Evolutionary conservation across 2,329 filamentous ascomycete genomes (phyloP).

Genomic region (Cadophora malorum): DNA sequence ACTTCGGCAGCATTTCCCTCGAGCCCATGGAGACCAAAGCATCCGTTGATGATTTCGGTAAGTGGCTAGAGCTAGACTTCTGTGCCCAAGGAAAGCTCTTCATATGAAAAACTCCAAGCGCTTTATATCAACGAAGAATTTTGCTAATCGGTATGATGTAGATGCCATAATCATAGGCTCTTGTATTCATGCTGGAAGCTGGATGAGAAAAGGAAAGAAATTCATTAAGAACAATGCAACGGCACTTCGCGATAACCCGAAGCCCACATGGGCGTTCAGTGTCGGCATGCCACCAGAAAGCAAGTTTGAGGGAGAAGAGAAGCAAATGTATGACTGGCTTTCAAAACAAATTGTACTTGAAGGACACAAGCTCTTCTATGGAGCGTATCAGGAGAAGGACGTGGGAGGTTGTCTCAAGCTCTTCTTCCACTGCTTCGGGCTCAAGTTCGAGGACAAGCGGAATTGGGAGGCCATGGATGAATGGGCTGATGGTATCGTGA

Average conservation of each 20-base stretch:
- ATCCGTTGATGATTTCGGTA: constrained; percentile 18
- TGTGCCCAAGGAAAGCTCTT: background rate
- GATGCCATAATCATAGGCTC: constrained; percentile 21
- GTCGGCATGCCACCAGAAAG: constrained; percentile 19
- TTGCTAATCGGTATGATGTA: background rate
- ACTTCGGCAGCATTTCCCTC: constrained; percentile 17
- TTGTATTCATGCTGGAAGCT: constrained; percentile 14
- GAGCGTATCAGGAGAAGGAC: constrained; percentile 8
- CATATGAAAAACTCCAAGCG: background rate
- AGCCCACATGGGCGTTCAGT: constrained; percentile 25
- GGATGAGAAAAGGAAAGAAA: constrained; percentile 1
- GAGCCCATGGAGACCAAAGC: constrained; percentile 2
- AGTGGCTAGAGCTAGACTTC: background rate
- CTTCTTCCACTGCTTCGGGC: constrained; percentile 19
- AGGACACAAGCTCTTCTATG: constrained; percentile 21
- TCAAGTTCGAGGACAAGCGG: constrained; percentile 18
- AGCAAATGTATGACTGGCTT: constrained; percentile 16
- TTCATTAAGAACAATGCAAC: constrained; percentile 16
- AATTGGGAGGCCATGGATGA: constrained; percentile 21
- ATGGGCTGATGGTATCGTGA: constrained; percentile 20
- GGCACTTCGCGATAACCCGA: constrained; percentile 16
- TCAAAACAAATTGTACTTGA: constrained; percentile 15
- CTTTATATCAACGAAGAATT: background rate
- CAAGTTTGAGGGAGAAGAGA: constrained; percentile 4
- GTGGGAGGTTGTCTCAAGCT: constrained; percentile 15